phyloP scores from a whole-genome alignment of 768 basidiomycete species.

The Mycena crocata region DNA sequence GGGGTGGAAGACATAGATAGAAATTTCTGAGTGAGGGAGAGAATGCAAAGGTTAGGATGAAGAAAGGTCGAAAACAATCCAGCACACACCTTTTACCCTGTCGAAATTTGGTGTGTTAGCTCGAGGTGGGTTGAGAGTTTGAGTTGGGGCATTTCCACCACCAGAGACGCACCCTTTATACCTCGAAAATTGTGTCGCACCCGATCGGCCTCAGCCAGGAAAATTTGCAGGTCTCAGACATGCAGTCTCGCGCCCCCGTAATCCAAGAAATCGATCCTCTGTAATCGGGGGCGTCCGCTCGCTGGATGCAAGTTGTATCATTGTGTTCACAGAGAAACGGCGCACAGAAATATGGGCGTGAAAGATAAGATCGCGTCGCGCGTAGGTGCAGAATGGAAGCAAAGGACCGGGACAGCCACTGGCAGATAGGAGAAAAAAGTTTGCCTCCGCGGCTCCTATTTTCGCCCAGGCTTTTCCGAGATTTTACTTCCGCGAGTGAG shows the following conservation, averaged over 20 bases:
- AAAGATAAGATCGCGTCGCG: background rate
- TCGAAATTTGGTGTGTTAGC: background rate
- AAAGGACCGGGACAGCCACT: background rate
- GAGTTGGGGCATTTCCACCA: background rate
- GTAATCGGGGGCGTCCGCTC: background rate
- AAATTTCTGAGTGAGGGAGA: too few relatives aligned
- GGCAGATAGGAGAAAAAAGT: conserved; percentile 9
- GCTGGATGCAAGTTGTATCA: background rate
- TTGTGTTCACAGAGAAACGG: background rate
- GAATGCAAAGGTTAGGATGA: too few relatives aligned
- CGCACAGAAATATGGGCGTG: conserved; percentile 1
- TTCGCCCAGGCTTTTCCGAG: background rate
- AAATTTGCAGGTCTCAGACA: conserved; percentile 16
- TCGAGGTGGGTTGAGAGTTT: background rate
- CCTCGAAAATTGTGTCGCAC: conserved; percentile 7
- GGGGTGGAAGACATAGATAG: conserved; percentile 2
- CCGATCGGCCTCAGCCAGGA: background rate
- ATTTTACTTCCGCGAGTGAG: too few relatives aligned
- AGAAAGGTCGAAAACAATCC: too few relatives aligned
- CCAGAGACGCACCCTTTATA: conserved; percentile 5
- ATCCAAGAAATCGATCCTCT: background rate
- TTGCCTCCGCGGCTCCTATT: conserved; percentile 17
- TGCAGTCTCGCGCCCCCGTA: background rate
- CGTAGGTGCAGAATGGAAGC: background rate
- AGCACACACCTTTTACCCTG: too few relatives aligned